Percentiles rank a stretch among this genome's conserved stretches.
These are phyloP conservation scores for Hypoxylon fuscum DNA, from an alignment of 495 filamentous ascomycete species.

Conservation along the genomic window DNA sequence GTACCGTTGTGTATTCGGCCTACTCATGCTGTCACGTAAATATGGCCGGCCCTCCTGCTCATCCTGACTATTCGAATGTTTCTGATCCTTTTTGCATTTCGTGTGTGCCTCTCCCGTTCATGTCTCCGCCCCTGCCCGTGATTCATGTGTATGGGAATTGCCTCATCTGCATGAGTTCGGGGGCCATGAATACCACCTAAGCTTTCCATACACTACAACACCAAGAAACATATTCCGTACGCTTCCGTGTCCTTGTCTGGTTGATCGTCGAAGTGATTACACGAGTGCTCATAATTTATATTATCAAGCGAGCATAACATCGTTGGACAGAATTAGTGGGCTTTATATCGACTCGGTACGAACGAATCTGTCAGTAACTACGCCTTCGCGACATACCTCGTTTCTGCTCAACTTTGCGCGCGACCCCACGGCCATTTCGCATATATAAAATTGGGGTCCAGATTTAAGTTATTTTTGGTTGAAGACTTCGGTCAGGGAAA, in stretches of 20 bases:
- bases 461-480: slow-evolving; percentile 8
- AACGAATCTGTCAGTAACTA: slow-evolving; percentile 8
- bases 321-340: slow-evolving; percentile 8
- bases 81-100: slow-evolving; percentile 29
- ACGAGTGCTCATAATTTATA: slow-evolving; percentile 13
- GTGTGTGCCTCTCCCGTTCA: slow-evolving; percentile 18
- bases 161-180: slow-evolving; percentile 33
- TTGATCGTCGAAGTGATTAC: slow-evolving; percentile 18
- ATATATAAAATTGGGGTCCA: neutral
- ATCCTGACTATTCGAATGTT: slow-evolving; percentile 23
- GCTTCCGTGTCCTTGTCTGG: slow-evolving; percentile 1
- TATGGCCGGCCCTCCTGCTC: slow-evolving; percentile 32
- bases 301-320: slow-evolving; percentile 9
- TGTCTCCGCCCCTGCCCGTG: slow-evolving; percentile 17
- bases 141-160: slow-evolving; percentile 41
- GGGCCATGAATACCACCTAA: slow-evolving; percentile 37
- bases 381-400: neutral
- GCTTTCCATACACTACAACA: slow-evolving; percentile 12
- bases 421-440: neutral
- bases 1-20: slow-evolving; percentile 19
- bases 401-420: slow-evolving; percentile 11
- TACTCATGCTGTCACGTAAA: slow-evolving; percentile 28
- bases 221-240: slow-evolving; percentile 19
- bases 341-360: slow-evolving; percentile 4
- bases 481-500: neutral